phyloP scores from a whole-genome alignment of 345 rosid species.

The Moricandia moricandioides region DNA sequence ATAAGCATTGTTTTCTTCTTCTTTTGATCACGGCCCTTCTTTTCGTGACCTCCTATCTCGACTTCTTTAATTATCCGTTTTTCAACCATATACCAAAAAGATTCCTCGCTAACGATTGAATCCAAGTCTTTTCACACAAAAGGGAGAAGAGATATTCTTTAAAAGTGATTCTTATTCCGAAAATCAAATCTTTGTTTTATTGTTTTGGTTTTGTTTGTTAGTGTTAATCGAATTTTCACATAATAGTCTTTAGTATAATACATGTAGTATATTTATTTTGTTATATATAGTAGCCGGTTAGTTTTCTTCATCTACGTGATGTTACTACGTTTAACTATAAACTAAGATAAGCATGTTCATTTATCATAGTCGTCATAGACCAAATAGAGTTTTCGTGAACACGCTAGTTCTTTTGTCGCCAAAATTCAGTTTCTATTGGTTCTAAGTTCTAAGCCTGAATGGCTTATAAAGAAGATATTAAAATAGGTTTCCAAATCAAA shows the following conservation, averaged over 20 bases:
- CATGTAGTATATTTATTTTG: background rate
- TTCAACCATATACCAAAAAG: conserved; percentile 27
- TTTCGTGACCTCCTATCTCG: conserved; percentile 28
- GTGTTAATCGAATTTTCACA: conserved; percentile 7
- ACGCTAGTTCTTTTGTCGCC: background rate
- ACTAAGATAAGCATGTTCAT: background rate
- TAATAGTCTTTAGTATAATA: background rate
- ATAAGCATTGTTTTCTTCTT: conserved; percentile 30
- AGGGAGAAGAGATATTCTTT: conserved; percentile 31
- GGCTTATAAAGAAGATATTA: background rate
- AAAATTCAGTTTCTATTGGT: background rate
- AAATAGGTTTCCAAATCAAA: conserved; percentile 3
- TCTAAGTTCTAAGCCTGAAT: background rate
- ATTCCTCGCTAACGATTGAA: conserved; percentile 34
- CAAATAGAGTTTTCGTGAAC: background rate
- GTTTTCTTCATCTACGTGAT: background rate
- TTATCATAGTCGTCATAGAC: background rate
- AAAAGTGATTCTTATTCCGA: conserved; percentile 33
- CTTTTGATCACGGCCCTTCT: conserved; percentile 35
- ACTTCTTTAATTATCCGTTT: conserved; percentile 26
- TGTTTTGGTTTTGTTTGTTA: conserved; percentile 3
- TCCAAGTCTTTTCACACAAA: conserved; percentile 26
- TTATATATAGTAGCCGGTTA: background rate
- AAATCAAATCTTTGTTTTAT: conserved; percentile 23
- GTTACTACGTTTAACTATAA: background rate